phyloP scores from a whole-genome alignment of 2,329 filamentous ascomycete genomes.

The Hymenoscyphus scutula region DNA sequence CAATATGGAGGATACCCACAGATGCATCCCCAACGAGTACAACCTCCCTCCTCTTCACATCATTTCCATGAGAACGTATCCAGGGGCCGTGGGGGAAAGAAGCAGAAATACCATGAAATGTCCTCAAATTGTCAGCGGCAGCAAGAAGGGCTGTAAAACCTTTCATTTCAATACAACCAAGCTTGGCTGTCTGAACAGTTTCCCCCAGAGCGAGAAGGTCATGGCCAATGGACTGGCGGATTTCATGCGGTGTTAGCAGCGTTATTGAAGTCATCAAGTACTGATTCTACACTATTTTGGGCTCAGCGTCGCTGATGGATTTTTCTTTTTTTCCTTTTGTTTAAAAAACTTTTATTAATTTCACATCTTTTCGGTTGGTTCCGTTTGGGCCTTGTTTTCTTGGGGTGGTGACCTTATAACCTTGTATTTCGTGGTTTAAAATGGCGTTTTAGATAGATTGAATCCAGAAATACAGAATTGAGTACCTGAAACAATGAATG shows the following conservation, averaged over 20 bases:
- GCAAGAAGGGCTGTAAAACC: constrained; percentile 30
- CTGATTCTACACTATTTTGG: constrained; percentile 21
- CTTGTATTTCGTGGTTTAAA: too few species aligned
- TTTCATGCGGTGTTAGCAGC: constrained; percentile 17
- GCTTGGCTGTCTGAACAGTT: constrained; percentile 20
- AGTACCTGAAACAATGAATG: too few species aligned
- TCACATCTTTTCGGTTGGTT: too few species aligned
- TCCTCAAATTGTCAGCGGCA: constrained; percentile 26
- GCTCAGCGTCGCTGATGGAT: too few species aligned
- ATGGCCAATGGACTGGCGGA: constrained; percentile 22
- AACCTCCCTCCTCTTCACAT: constrained; percentile 41
- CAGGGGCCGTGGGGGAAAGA: constrained; percentile 19
- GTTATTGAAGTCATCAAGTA: constrained; percentile 19
- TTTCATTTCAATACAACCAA: constrained; percentile 18
- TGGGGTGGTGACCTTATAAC: too few species aligned
- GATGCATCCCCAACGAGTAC: constrained; percentile 50
- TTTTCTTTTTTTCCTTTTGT: too few species aligned
- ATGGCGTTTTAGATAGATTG: too few species aligned
- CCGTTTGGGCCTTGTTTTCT: too few species aligned
- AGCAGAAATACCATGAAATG: constrained; percentile 29
- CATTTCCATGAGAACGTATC: constrained; percentile 22
- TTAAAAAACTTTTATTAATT: too few species aligned
- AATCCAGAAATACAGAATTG: too few species aligned
- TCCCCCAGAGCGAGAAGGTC: constrained; percentile 23
- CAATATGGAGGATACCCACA: constrained; percentile 25